Conservation (phyloP, 2,329 filamentous ascomycete genomes). For the Alternaria ventricosa region DNA sequence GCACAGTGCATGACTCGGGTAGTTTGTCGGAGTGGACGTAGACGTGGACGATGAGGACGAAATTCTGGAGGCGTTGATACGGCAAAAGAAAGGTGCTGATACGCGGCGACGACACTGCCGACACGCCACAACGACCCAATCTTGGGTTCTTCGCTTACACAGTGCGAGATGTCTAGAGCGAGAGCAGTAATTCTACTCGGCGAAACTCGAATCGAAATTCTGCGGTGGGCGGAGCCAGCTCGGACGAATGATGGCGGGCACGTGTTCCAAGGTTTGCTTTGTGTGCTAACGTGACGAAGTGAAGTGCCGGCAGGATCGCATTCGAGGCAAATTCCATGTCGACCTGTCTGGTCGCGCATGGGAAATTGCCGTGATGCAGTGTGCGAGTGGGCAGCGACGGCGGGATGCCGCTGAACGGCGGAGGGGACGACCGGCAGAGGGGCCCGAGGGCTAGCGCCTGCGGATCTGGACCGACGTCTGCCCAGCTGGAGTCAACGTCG, state of each 20-base stretch:
- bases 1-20: neutral
- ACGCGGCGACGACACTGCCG: too few species aligned
- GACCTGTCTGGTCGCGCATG: neutral
- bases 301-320: neutral
- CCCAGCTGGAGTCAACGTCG: neutral
- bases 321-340: neutral
- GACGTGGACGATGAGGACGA: neutral
- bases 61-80: neutral
- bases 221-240: neutral
- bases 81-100: neutral
- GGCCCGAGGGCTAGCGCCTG: neutral
- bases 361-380: neutral
- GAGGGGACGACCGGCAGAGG: neutral
- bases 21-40: neutral
- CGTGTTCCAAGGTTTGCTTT: neutral
- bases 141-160: neutral
- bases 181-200: neutral
- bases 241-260: neutral
- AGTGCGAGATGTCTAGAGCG: neutral
- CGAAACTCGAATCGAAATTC: neutral
- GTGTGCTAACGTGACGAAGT: neutral
- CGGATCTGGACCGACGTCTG: neutral
- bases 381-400: neutral
- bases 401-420: neutral
- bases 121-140: neutral